Evolutionary conservation across 129 eudicot species (phyloP).

Genomic region (Calendula officinalis): DNA sequence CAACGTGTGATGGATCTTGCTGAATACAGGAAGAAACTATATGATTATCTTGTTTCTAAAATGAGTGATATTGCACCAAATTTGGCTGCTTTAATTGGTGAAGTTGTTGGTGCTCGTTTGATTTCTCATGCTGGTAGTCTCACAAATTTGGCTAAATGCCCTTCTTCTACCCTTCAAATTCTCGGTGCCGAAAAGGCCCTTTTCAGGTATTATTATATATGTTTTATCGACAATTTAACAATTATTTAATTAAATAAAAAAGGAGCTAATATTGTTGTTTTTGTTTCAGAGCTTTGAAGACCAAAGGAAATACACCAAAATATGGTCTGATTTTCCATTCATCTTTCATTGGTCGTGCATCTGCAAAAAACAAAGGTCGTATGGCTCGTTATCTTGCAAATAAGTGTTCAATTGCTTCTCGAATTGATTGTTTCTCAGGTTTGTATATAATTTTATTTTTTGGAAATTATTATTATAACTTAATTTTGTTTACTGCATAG

Average conservation of each 20-base stretch:
- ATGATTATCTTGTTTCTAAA: conserved; percentile 81
- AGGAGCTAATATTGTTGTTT: neutral
- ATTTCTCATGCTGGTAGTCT: conserved; percentile 98
- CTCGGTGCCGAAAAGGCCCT: conserved; percentile 99
- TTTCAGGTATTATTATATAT: conserved; percentile 56
- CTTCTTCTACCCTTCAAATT: conserved; percentile 93
- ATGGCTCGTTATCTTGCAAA: conserved; percentile 99
- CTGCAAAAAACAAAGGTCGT: conserved; percentile 87
- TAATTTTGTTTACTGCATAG: neutral
- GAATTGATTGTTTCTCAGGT: conserved; percentile 89
- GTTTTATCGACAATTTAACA: no score
- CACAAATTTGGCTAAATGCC: conserved; percentile 91
- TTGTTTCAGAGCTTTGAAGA: conserved; percentile 76
- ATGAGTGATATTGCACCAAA: conserved; percentile 95
- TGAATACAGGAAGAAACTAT: conserved; percentile 85
- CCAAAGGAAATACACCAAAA: conserved; percentile 91
- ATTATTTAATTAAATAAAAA: no score
- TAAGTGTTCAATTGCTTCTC: conserved; percentile 94
- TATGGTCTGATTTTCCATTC: conserved; percentile 96
- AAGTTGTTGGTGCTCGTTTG: conserved; percentile 91
- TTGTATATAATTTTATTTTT: neutral
- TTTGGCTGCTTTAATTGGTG: conserved; percentile 90
- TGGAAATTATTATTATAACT: no score
- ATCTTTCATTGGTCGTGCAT: conserved; percentile 92
- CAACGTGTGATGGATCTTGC: conserved; percentile 90